These are phyloP conservation scores for Colletotrichum sp. DNA, from an alignment of 2,329 filamentous ascomycete genomes.

Conservation along the genomic window DNA sequence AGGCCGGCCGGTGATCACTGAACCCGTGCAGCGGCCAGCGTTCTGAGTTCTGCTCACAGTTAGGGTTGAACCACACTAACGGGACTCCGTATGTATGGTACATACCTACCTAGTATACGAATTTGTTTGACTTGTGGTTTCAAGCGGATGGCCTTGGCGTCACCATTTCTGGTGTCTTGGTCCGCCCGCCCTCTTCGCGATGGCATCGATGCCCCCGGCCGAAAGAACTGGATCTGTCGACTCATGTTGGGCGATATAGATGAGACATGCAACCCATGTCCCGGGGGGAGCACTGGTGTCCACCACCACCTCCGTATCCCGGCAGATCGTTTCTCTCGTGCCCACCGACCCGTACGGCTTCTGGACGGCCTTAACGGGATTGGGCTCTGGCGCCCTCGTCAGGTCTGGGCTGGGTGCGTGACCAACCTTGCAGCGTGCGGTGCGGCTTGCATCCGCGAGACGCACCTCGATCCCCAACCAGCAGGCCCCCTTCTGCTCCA, in stretches of 20 bases:
- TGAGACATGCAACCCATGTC: constrained; percentile 12
- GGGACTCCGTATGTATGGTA: not conserved
- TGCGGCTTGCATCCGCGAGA: not conserved
- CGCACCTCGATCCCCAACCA: not conserved
- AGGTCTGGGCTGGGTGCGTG: not conserved
- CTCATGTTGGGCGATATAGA: constrained; percentile 5
- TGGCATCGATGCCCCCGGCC: not conserved
- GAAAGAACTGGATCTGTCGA: not conserved
- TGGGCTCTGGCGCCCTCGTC: not conserved
- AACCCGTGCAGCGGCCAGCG: not conserved
- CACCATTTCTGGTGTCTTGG: constrained; percentile 3
- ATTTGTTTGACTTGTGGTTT: constrained; percentile 13
- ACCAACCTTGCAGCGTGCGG: not conserved
- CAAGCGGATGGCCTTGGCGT: not conserved
- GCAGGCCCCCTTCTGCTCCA: not conserved
- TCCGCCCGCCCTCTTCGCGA: not conserved
- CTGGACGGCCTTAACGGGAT: not conserved
- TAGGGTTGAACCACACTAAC: not conserved
- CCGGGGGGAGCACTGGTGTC: not conserved
- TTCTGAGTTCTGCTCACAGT: not conserved
- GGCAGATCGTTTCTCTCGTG: constrained; percentile 16
- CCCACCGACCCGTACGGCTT: not conserved
- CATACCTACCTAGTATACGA: not conserved
- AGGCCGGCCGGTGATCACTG: not conserved
- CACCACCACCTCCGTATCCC: constrained; percentile 13